A percentile compares a stretch with the other conserved stretches of the same genome.
phyloP scores from a whole-genome alignment of 257 asterid genomes.

The Ocimum tenuiflorum region DNA sequence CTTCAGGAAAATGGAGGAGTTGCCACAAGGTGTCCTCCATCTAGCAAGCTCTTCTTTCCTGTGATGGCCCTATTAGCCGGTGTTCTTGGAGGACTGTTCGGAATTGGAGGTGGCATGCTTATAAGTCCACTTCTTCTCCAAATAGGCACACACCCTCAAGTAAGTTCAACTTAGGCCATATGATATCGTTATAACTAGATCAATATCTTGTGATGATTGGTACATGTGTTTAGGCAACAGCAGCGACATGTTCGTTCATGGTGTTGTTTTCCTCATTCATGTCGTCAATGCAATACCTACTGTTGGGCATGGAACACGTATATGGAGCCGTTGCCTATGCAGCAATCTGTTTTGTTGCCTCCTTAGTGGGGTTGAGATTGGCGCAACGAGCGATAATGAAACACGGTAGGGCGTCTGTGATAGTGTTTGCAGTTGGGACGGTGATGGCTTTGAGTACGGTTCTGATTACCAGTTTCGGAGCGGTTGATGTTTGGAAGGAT shows the following conservation, averaged over 20 bases:
- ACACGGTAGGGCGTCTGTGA: conserved; percentile 74
- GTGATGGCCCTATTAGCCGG: conserved; percentile 82
- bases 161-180: conserved; percentile 23
- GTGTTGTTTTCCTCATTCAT: conserved; percentile 85
- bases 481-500: conserved; percentile 62
- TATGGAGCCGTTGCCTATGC: conserved; percentile 45
- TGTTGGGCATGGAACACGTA: conserved; percentile 65
- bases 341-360: conserved; percentile 50
- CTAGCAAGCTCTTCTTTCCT: conserved; percentile 46
- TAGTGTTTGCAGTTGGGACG: conserved; percentile 70
- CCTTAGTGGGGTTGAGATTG: conserved; percentile 46
- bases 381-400: conserved; percentile 55
- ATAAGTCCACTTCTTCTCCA: conserved; percentile 80
- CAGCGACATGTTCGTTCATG: conserved; percentile 88
- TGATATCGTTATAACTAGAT: too few species aligned
- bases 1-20: conserved; percentile 38
- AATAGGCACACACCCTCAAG: conserved; percentile 72
- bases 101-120: conserved; percentile 96
- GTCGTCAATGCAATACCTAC: conserved; percentile 70
- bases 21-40: conserved; percentile 8
- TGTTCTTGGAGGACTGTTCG: conserved; percentile 71
- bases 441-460: conserved; percentile 82
- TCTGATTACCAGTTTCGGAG: conserved; percentile 70
- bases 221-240: conserved; percentile 48
- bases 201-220: too few species aligned